A percentile compares a stretch with the other conserved stretches of the same genome.
These are phyloP conservation scores for Fraxinus ornus DNA, from an alignment of 305 asterid species.

Conservation along the genomic window DNA sequence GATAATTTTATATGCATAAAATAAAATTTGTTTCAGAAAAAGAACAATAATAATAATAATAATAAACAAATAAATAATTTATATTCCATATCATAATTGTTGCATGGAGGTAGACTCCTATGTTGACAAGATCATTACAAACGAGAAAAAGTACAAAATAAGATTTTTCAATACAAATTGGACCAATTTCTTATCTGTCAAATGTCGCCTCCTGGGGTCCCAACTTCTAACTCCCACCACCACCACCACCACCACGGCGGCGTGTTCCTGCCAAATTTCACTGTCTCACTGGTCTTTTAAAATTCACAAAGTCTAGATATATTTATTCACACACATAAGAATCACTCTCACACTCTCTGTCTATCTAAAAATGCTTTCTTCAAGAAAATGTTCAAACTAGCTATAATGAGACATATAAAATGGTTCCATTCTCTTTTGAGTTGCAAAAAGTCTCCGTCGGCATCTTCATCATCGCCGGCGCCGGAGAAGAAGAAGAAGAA, in stretches of 20 bases:
- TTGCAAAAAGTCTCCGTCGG: constrained; percentile 46
- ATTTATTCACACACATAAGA: background rate
- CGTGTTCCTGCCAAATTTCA: background rate
- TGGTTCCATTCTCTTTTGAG: constrained; percentile 72
- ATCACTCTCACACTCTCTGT: constrained; percentile 3
- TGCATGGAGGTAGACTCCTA: background rate
- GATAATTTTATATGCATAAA: background rate
- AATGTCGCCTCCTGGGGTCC: constrained; percentile 20
- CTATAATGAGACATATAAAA: constrained; percentile 53
- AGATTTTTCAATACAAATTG: background rate
- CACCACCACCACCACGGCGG: background rate
- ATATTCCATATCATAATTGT: background rate
- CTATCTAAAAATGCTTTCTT: constrained; percentile 9
- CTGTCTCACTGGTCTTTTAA: background rate
- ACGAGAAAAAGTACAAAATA: background rate
- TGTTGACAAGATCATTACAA: background rate
- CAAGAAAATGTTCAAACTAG: constrained; percentile 22
- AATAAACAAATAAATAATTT: too few species aligned
- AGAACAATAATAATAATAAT: background rate
- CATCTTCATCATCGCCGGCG: constrained; percentile 31
- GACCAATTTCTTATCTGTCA: constrained; percentile 26
- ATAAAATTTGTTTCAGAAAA: too few species aligned
- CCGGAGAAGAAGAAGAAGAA: constrained; percentile 25
- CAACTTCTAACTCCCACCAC: constrained; percentile 12
- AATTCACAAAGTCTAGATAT: background rate